Evolutionary conservation across 2,329 filamentous ascomycete species (phyloP).

Genomic region (Aspergillus glaucus): DNA sequence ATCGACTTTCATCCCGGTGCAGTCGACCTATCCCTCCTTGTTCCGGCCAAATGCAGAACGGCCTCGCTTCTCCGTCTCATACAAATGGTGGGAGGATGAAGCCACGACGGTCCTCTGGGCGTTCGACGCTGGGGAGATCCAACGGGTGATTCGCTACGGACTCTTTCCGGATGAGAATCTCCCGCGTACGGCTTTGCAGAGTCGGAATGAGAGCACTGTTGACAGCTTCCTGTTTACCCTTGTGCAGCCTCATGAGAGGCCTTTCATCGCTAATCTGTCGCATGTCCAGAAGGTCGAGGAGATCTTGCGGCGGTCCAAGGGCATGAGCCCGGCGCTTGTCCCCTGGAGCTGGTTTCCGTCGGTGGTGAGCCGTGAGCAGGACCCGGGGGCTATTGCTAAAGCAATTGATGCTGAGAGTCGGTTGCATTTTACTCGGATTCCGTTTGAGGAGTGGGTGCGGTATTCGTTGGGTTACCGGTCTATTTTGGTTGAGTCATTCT

Average conservation of each 20-base stretch:
- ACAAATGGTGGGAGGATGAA: conserved; percentile 39
- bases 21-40: conserved; percentile 21
- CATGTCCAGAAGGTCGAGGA: conserved; percentile 36
- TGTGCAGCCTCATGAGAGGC: conserved; percentile 20
- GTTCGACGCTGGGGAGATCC: conserved; percentile 32
- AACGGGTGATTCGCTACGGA: conserved; percentile 31
- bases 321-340: conserved; percentile 13
- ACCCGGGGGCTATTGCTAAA: conserved; percentile 22
- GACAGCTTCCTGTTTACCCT: conserved; percentile 27
- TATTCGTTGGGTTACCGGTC: conserved; percentile 32
- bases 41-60: conserved; percentile 25
- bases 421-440: conserved; percentile 32
- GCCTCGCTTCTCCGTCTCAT: conserved; percentile 26
- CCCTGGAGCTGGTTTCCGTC: conserved; percentile 35
- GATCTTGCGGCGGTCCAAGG: conserved; percentile 29
- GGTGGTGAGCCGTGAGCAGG: conserved; percentile 12
- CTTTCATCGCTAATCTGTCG: conserved; percentile 22
- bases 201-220: conserved; percentile 27
- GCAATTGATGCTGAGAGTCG: conserved; percentile 35
- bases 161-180: conserved; percentile 31
- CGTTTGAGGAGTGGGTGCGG: conserved; percentile 36
- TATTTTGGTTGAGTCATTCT: conserved; percentile 32
- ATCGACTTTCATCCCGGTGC: conserved; percentile 8
- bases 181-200: conserved; percentile 28
- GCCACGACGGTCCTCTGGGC: conserved; percentile 33